Conservation (phyloP, 306 rosid genomes). For the Rosa persica region DNA sequence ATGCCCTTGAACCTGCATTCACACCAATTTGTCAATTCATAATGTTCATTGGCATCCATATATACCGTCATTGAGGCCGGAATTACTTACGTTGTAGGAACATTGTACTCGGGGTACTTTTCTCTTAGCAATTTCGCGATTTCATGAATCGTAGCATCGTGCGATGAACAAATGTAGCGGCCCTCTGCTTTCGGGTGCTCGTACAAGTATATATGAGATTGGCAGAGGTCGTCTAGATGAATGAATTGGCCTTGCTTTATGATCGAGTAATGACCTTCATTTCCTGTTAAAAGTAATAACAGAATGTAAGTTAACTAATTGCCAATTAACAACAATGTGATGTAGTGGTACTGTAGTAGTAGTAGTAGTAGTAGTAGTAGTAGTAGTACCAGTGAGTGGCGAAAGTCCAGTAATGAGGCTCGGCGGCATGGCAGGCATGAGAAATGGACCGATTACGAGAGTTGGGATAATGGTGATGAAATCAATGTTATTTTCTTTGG, state of each 20-base stretch:
- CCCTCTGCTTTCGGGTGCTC: slow-evolving; percentile 65
- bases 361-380: background rate
- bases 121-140: slow-evolving; percentile 48
- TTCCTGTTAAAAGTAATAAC: slow-evolving; percentile 31
- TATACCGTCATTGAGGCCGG: background rate
- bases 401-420: slow-evolving; percentile 72
- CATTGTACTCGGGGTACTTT: slow-evolving; percentile 49
- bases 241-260: slow-evolving; percentile 64
- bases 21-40: background rate
- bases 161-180: slow-evolving; percentile 60
- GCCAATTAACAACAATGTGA: background rate
- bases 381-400: slow-evolving; percentile 29
- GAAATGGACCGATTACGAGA: slow-evolving; percentile 69
- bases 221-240: slow-evolving; percentile 72
- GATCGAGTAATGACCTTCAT: slow-evolving; percentile 54
- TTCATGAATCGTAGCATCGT: slow-evolving; percentile 59
- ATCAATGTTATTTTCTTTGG: slow-evolving; percentile 51
- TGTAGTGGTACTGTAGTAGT: background rate
- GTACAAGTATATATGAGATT: slow-evolving; percentile 55
- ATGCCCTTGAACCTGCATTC: slow-evolving; percentile 51
- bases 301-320: background rate
- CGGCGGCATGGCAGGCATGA: slow-evolving; percentile 63
- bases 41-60: background rate
- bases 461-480: slow-evolving; percentile 61
- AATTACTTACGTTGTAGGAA: slow-evolving; percentile 61